Evolutionary conservation across 176 grass and related monocot genomes (phyloP).

Genomic region (Elaeis guineensis): DNA sequence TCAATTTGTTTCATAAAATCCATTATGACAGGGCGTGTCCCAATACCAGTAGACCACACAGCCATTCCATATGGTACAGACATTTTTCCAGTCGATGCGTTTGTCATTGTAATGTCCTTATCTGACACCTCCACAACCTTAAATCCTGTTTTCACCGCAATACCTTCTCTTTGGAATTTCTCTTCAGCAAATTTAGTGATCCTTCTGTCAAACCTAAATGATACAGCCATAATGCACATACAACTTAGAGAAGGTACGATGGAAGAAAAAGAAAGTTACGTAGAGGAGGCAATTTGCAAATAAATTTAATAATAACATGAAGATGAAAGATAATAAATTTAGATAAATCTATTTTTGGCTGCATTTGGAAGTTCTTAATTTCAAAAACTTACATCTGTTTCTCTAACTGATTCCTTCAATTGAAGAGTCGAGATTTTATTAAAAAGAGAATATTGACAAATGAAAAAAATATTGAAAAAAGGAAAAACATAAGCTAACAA

Average conservation of each 20-base stretch:
- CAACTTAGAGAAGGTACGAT: slow-evolving; percentile 1
- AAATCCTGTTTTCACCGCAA: slow-evolving; percentile 66
- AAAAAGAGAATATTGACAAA: too few relatives aligned
- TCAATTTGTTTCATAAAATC: slow-evolving; percentile 88
- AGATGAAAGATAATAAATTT: too few relatives aligned
- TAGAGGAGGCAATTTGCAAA: not conserved
- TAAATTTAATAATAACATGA: not conserved
- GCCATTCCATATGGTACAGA: slow-evolving; percentile 88
- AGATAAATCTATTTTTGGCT: too few relatives aligned
- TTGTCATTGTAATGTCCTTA: slow-evolving; percentile 64
- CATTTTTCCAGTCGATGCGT: slow-evolving; percentile 32
- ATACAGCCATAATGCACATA: slow-evolving; percentile 6
- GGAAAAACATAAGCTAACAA: too few relatives aligned
- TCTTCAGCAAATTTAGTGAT: slow-evolving; percentile 72
- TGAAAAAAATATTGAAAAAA: too few relatives aligned
- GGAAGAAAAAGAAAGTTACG: not conserved
- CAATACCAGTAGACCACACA: slow-evolving; percentile 86
- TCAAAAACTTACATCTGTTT: too few relatives aligned
- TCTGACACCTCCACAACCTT: slow-evolving; percentile 73
- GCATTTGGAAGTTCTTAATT: too few relatives aligned
- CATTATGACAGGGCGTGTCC: slow-evolving; percentile 54
- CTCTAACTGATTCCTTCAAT: too few relatives aligned
- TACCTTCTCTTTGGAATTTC: slow-evolving; percentile 85
- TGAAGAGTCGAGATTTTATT: too few relatives aligned
- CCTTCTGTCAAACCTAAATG: slow-evolving; percentile 75